Conservation (phyloP, 2,329 filamentous ascomycete species). For the Sphaerulina vaccinii region DNA sequence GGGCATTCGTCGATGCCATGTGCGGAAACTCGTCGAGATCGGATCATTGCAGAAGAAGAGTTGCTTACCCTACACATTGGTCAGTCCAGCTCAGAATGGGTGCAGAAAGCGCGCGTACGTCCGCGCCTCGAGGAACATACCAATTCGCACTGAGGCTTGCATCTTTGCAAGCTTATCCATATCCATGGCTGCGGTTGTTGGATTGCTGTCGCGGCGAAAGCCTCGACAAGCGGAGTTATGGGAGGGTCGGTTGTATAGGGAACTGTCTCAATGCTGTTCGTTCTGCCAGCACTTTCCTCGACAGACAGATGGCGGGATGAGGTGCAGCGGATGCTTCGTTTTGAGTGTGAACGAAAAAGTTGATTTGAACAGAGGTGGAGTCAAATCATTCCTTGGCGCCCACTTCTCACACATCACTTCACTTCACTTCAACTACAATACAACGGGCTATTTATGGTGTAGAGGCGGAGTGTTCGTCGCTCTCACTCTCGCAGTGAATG, state of each 20-base stretch:
- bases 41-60: background rate
- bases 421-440: background rate
- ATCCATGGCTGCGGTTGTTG: slow-evolving; percentile 53
- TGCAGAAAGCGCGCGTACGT: background rate
- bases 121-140: slow-evolving; percentile 49
- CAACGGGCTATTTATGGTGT: too few species aligned
- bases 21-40: slow-evolving; percentile 3
- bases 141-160: slow-evolving; percentile 67
- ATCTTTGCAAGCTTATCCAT: slow-evolving; percentile 65
- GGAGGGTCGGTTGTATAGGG: background rate
- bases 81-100: slow-evolving; percentile 26
- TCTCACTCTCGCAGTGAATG: too few species aligned
- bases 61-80: slow-evolving; percentile 36
- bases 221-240: slow-evolving; percentile 11
- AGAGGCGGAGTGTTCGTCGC: too few species aligned
- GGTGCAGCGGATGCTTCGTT: slow-evolving; percentile 11
- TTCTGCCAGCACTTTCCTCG: slow-evolving; percentile 26
- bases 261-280: slow-evolving; percentile 26
- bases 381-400: too few species aligned
- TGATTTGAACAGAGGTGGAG: too few species aligned
- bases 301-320: slow-evolving; percentile 20
- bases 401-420: background rate
- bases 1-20: slow-evolving; percentile 3
- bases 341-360: slow-evolving; percentile 1
- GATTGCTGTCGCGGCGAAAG: slow-evolving; percentile 11